A percentile compares a stretch with the other conserved stretches of the same genome.
phyloP scores from a whole-genome alignment of 768 basidiomycete species.

The Boletus insuetus region DNA sequence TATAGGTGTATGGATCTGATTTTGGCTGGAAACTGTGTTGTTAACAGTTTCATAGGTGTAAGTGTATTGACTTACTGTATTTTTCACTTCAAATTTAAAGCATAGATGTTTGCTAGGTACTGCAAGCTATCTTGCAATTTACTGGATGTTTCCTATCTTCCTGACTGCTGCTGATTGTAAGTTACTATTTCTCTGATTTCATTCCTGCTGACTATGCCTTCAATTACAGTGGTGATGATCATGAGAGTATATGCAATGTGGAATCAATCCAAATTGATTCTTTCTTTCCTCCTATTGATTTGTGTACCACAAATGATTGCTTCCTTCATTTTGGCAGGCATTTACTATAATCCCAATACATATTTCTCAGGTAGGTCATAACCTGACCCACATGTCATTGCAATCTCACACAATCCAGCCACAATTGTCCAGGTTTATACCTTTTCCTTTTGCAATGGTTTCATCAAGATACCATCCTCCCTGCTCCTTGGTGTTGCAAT shows the following conservation, averaged over 20 bases:
- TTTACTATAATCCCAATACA: too few species aligned
- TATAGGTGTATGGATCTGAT: neutral
- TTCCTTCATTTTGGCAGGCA: too few species aligned
- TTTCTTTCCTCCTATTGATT: too few species aligned
- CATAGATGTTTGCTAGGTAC: neutral
- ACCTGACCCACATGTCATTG: too few species aligned
- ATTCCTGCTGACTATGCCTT: neutral
- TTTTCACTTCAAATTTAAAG: neutral
- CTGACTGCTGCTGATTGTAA: neutral
- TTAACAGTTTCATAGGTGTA: conserved; percentile 2
- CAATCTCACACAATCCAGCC: too few species aligned
- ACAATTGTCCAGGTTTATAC: too few species aligned
- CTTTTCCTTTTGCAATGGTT: too few species aligned
- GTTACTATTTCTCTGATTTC: neutral
- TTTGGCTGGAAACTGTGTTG: neutral
- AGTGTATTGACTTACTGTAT: neutral
- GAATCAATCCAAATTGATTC: neutral
- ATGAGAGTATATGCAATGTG: conserved; percentile 3
- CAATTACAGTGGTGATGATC: neutral
- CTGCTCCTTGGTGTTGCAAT: neutral
- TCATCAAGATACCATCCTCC: too few species aligned
- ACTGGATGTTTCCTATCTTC: neutral
- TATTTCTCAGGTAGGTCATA: too few species aligned
- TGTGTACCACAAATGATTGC: too few species aligned
- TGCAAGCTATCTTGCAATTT: neutral